Evolutionary conservation across 2,329 filamentous ascomycete species (phyloP).

Genomic region (Exophiala oligosperma): DNA sequence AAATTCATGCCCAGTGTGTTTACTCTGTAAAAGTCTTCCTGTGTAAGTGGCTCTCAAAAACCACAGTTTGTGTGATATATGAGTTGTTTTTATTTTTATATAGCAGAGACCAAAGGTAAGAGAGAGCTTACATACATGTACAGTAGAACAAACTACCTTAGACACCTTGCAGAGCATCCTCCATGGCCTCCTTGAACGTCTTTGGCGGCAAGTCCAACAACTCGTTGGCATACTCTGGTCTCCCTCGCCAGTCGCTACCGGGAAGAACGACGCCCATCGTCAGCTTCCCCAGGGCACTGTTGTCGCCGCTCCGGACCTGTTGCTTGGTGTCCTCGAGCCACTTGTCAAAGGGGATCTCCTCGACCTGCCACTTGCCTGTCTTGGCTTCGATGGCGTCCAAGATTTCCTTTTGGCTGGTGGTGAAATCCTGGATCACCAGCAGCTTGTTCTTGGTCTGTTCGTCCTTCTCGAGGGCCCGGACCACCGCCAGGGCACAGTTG

Average conservation of each 20-base stretch:
- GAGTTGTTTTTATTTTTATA: no score
- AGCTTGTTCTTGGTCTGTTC: slow-evolving; percentile 56
- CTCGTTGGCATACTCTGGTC: slow-evolving; percentile 13
- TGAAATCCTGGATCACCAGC: slow-evolving; percentile 49
- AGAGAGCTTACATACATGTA: no score
- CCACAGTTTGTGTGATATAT: no score
- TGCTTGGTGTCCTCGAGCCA: slow-evolving; percentile 19
- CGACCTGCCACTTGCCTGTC: slow-evolving; percentile 19
- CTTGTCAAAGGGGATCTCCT: slow-evolving; percentile 8
- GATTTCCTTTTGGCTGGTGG: slow-evolving; percentile 47
- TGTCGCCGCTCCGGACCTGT: slow-evolving; percentile 11
- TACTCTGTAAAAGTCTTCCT: no score
- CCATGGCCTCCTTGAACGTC: slow-evolving; percentile 16
- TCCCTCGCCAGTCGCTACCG: slow-evolving; percentile 16
- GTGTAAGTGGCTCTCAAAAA: no score
- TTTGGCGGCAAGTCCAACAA: slow-evolving; percentile 18
- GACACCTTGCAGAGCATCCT: slow-evolving; percentile 3
- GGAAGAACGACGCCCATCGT: slow-evolving; percentile 16
- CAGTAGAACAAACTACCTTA: not conserved
- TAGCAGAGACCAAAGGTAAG: no score
- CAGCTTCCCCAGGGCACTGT: slow-evolving; percentile 19
- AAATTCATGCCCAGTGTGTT: no score
- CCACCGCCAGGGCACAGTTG: slow-evolving; percentile 50
- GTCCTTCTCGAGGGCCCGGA: slow-evolving; percentile 48
- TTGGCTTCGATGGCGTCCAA: slow-evolving; percentile 30